Conservation (phyloP, 106 monocot species). For the Dactylorhiza incarnata region DNA sequence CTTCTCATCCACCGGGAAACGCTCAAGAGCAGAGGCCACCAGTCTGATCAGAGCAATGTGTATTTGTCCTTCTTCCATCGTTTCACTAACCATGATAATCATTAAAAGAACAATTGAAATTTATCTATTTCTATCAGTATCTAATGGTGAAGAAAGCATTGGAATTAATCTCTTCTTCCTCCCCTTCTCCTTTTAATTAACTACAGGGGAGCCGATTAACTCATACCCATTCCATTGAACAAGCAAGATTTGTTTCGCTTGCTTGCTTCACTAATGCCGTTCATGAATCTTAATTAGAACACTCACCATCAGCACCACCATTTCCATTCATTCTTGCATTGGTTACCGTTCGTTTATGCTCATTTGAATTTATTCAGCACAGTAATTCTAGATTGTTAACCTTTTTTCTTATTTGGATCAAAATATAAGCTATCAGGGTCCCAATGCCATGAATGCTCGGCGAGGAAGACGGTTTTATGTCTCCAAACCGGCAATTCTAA, state of each 20-base stretch:
- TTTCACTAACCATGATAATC: neutral
- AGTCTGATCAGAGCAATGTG: neutral
- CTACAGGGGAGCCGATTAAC: neutral
- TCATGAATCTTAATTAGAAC: neutral
- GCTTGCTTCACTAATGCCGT: neutral
- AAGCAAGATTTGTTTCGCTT: neutral
- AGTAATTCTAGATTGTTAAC: neutral
- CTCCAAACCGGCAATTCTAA: neutral
- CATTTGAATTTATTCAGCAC: neutral
- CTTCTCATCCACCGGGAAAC: constrained; percentile 1
- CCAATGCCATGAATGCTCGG: neutral
- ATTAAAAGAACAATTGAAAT: neutral
- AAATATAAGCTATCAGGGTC: constrained; percentile 2
- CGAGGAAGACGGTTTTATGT: constrained; percentile 10
- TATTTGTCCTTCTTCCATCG: neutral
- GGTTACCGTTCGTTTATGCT: neutral
- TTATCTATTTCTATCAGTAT: neutral
- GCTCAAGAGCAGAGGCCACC: neutral
- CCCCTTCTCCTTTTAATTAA: neutral
- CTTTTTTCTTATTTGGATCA: neutral
- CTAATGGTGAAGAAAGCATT: neutral
- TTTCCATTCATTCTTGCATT: constrained; percentile 8
- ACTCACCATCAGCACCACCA: neutral
- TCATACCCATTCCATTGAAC: constrained; percentile 8
- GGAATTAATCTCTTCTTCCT: neutral